Evolutionary conservation across 805 yeast species (phyloP).

Genomic region (Saccharomyces jurei): DNA sequence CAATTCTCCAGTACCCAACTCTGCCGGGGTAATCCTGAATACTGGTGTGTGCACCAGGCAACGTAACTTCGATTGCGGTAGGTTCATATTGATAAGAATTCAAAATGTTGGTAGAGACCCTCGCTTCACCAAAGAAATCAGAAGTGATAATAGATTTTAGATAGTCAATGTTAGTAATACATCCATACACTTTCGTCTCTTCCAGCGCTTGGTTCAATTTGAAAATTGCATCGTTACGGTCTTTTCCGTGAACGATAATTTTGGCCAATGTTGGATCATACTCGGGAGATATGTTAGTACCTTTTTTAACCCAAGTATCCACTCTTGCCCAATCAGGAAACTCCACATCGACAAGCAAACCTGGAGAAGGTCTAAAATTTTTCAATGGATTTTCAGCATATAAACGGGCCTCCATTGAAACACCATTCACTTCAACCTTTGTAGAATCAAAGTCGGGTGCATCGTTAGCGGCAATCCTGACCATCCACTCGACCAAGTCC

Average conservation of each 20-base stretch:
- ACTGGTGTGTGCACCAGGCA: conserved; percentile 93
- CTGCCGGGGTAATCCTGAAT: conserved; percentile 96
- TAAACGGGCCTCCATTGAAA: conserved; percentile 92
- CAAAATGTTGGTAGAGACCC: conserved; percentile 79
- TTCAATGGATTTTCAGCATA: conserved; percentile 97
- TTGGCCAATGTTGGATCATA: conserved; percentile 95
- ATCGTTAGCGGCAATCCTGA: conserved; percentile 78
- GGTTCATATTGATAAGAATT: conserved; percentile 76
- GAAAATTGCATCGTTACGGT: conserved; percentile 73
- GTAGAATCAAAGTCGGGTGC: conserved; percentile 67
- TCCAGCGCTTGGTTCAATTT: conserved; percentile 73
- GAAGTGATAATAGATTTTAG: conserved; percentile 79
- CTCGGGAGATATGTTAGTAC: conserved; percentile 82
- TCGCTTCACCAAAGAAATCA: conserved; percentile 71
- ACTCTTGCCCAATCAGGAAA: conserved; percentile 91
- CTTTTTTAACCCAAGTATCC: conserved; percentile 89
- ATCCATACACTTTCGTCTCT: conserved; percentile 84
- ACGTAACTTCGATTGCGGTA: conserved; percentile 71
- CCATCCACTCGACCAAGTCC: conserved; percentile 96
- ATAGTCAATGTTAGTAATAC: conserved; percentile 84
- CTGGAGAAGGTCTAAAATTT: conserved; percentile 94
- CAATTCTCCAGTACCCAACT: conserved; percentile 54
- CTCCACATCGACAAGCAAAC: conserved; percentile 73
- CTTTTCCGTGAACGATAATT: conserved; percentile 88
- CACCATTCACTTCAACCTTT: conserved; percentile 61